Conservation (phyloP, 768 basidiomycete species). For the Tricholoma bakamatsutake region DNA sequence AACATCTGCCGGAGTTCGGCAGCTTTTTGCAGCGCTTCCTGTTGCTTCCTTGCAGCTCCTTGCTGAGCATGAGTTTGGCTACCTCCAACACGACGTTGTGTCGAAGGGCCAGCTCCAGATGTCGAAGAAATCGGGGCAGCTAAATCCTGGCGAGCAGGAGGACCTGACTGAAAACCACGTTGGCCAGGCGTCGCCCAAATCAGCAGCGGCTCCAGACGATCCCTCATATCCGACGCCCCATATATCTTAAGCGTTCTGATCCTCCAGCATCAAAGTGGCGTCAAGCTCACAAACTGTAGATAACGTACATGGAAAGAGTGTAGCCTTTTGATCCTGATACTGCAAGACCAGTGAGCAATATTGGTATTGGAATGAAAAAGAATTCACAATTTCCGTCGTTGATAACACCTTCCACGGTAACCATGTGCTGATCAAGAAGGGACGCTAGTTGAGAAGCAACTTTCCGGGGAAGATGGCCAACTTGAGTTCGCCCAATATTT, state of each 20-base stretch:
- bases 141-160: constrained; percentile 12
- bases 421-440: constrained; percentile 54
- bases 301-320: constrained; percentile 55
- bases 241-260: constrained; percentile 66
- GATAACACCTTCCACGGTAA: constrained; percentile 69
- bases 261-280: background rate
- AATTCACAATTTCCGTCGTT: constrained; percentile 62
- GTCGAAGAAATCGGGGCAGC: constrained; percentile 7
- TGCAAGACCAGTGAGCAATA: constrained; percentile 14
- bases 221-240: constrained; percentile 55
- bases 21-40: constrained; percentile 54
- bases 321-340: constrained; percentile 41
- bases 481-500: constrained; percentile 70
- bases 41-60: constrained; percentile 38
- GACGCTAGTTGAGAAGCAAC: constrained; percentile 60
- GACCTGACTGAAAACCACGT: constrained; percentile 42
- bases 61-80: constrained; percentile 30
- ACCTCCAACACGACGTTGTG: constrained; percentile 10
- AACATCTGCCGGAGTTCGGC: constrained; percentile 63
- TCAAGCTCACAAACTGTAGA: background rate
- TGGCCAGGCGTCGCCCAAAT: constrained; percentile 72
- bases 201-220: constrained; percentile 57
- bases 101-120: constrained; percentile 14
- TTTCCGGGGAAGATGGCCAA: constrained; percentile 70
- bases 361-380: background rate